A percentile compares a stretch with the other conserved stretches of the same genome.
Conservation (phyloP, 108 stramenopile genomes). For the Bacterosira constricta region DNA sequence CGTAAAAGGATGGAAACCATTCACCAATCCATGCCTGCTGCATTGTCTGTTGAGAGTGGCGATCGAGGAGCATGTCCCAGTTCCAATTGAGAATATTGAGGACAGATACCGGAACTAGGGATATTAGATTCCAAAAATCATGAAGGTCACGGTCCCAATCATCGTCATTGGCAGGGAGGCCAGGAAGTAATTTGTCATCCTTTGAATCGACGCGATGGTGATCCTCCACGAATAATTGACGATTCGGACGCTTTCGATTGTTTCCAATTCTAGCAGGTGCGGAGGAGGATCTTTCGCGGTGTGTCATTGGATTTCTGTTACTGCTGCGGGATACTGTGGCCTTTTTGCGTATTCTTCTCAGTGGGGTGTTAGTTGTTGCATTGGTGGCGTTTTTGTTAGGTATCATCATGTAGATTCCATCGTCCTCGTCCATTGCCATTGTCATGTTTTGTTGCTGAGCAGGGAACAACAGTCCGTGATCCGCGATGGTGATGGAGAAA, state of each 20-base stretch:
- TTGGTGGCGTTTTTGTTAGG: too few relatives aligned
- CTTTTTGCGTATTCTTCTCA: slow-evolving; percentile 5
- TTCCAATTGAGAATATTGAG: slow-evolving; percentile 90
- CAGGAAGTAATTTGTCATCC: slow-evolving; percentile 65
- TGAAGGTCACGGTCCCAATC: slow-evolving; percentile 77
- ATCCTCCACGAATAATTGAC: slow-evolving; percentile 58
- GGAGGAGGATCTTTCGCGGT: slow-evolving; percentile 21
- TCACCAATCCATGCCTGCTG: slow-evolving; percentile 82
- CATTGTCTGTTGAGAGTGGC: slow-evolving; percentile 34
- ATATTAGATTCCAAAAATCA: slow-evolving; percentile 88
- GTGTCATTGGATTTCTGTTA: not conserved
- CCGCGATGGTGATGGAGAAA: too few relatives aligned
- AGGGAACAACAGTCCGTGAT: too few relatives aligned
- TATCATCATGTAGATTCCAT: too few relatives aligned
- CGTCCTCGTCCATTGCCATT: too few relatives aligned
- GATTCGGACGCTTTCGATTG: slow-evolving; percentile 16
- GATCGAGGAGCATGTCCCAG: slow-evolving; percentile 67
- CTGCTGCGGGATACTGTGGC: not conserved
- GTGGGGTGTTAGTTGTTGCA: slow-evolving; percentile 12
- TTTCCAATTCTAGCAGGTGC: slow-evolving; percentile 26
- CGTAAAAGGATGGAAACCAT: slow-evolving; percentile 73
- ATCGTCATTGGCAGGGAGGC: slow-evolving; percentile 70
- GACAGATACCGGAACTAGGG: slow-evolving; percentile 77
- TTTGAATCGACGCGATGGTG: slow-evolving; percentile 70
- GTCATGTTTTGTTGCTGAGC: too few relatives aligned